Base-by-base conservation (phyloP, 768 basidiomycete genomes). In the Psilocybe azurescens region DNA sequence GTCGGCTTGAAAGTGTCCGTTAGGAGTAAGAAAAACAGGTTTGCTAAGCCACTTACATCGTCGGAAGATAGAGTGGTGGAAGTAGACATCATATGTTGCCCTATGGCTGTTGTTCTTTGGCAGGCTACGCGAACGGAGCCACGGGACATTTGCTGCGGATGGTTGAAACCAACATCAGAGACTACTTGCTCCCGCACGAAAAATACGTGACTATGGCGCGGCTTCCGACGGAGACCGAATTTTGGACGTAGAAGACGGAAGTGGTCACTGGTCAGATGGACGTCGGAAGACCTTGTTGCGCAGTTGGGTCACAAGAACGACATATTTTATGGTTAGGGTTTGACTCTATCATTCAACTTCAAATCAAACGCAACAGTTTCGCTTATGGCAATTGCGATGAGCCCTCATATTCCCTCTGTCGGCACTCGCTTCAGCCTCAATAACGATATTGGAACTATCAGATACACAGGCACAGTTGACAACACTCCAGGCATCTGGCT, bases 401-500 rank as follows among this genome's bases (percentile, higher is more conserved):
- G 14, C 61, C 64, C 65, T 62, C 52, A 59, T 78, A 56, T 77
- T 52, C 83, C 24, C 36, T 53, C 73, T 10, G 63, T 81, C 38
- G 89, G 86, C 61, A 79, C 84, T 49, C 86, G 93, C 58, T 78
- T 94, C 67, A 74, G 65, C 65, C 73, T 83, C 57, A 75, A 80
- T 56, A 84, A 81, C 18, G 71, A 87, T 67, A 70, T 84, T 48
- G 94, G 90, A 2, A 94, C 92, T 3, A 74, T 97, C 64, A 86
- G 76, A 74, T 95, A 84, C 69, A 75, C 83, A 13, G 94, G 94
- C 1, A 64, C 73, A 1, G 87, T 96, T 18, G 77, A 85, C 16
- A 83, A 83, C 13, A 87, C 91, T 0, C 69, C 75, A 3, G 93
- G 91, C 3, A 67, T 75, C 11, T 99, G 96, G 96, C 81, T 95